These are phyloP conservation scores for Aspergillus campestris DNA, from an alignment of 495 filamentous ascomycete species.

Conservation along the genomic window DNA sequence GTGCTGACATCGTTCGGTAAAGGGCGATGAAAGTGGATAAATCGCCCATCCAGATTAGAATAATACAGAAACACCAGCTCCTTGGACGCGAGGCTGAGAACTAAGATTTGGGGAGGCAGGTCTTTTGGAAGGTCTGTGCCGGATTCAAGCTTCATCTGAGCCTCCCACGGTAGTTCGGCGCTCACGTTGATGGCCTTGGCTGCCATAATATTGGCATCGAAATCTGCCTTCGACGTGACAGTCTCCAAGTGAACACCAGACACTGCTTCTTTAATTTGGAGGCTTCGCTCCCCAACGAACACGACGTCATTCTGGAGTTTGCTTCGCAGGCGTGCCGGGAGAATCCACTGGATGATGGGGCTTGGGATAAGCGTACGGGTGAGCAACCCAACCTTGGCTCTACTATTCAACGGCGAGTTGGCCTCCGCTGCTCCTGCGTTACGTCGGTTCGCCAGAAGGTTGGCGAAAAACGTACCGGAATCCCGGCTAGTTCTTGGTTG, in stretches of 20 bases:
- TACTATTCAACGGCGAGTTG: background rate
- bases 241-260: conserved; percentile 55
- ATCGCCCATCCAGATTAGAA: conserved; percentile 39
- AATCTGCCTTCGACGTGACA: conserved; percentile 63
- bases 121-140: conserved; percentile 6
- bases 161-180: conserved; percentile 16
- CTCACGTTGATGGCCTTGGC: conserved; percentile 37
- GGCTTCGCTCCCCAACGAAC: conserved; percentile 65
- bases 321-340: conserved; percentile 69
- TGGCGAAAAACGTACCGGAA: background rate
- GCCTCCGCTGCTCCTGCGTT: conserved; percentile 9
- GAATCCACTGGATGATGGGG: conserved; percentile 65
- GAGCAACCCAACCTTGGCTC: conserved; percentile 49
- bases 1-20: conserved; percentile 46
- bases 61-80: conserved; percentile 67
- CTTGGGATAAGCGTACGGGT: conserved; percentile 70
- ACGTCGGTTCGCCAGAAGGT: conserved; percentile 1
- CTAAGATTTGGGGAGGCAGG: conserved; percentile 67
- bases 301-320: conserved; percentile 72
- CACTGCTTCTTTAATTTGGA: conserved; percentile 58
- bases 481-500: conserved; percentile 1
- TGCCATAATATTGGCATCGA: conserved; percentile 51
- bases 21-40: conserved; percentile 50
- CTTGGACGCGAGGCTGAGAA: conserved; percentile 60
- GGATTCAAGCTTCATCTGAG: background rate